A percentile compares a stretch with the other conserved stretches of the same genome.
Conservation (phyloP, 805 yeast genomes). For the Saccharomycopsis capsularis region DNA sequence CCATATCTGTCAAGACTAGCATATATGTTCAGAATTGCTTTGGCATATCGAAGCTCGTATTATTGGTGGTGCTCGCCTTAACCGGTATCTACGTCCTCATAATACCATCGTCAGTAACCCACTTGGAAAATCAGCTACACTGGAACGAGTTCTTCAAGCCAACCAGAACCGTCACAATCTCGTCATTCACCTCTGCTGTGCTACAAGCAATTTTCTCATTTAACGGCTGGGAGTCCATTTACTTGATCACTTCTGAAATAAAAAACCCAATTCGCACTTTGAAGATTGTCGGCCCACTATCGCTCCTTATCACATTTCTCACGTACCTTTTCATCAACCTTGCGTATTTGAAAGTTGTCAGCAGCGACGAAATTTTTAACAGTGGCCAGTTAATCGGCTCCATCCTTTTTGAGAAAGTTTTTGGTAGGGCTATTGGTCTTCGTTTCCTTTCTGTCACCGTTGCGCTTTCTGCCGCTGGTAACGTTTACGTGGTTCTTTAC, state of each 20-base stretch:
- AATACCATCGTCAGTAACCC: constrained; percentile 39
- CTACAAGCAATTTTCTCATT: constrained; percentile 53
- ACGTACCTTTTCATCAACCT: constrained; percentile 47
- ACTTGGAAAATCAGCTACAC: constrained; percentile 38
- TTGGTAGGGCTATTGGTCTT: constrained; percentile 47
- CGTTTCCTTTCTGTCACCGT: constrained; percentile 49
- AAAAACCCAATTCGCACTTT: constrained; percentile 51
- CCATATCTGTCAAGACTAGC: constrained; percentile 54
- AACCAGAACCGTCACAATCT: constrained; percentile 31
- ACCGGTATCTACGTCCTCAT: constrained; percentile 52
- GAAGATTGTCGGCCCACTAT: constrained; percentile 53
- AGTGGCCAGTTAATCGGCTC: constrained; percentile 59
- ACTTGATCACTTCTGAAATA: constrained; percentile 54
- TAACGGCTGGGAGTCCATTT: constrained; percentile 59
- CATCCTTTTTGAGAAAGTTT: constrained; percentile 46
- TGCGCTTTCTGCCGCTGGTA: constrained; percentile 57
- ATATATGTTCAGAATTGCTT: constrained; percentile 53
- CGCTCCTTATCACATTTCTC: constrained; percentile 40
- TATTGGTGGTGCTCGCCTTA: constrained; percentile 46
- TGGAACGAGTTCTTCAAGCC: constrained; percentile 29
- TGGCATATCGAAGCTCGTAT: constrained; percentile 52
- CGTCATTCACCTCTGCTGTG: constrained; percentile 48
- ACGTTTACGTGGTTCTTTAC: constrained; percentile 54
- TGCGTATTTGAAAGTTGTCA: constrained; percentile 49
- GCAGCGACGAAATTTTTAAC: constrained; percentile 44